Percentiles rank a stretch among this genome's conserved stretches.
phyloP scores from a whole-genome alignment of 1,284 basidiomycete species.

The Cryptococcus sp. region DNA sequence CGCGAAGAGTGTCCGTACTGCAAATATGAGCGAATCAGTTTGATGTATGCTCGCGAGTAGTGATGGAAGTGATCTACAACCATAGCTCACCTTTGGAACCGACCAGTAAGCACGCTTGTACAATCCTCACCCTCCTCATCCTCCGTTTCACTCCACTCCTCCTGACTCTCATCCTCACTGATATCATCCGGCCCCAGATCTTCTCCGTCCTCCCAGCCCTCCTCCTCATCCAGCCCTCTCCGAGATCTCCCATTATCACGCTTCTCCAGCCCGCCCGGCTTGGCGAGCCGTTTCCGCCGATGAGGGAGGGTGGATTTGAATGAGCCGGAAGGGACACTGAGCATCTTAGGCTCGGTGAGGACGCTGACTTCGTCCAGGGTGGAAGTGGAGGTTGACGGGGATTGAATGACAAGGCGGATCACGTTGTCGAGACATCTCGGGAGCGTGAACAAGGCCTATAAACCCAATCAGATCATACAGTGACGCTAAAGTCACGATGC shows the following conservation, averaged over 20 bases:
- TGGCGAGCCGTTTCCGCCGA: too few relatives aligned
- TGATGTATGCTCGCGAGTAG: background rate
- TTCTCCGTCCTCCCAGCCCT: slow-evolving; percentile 42
- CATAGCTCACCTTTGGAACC: slow-evolving; percentile 41
- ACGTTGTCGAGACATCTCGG: slow-evolving; percentile 44
- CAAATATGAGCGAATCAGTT: background rate
- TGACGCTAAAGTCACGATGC: too few relatives aligned
- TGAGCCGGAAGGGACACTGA: slow-evolving; percentile 23
- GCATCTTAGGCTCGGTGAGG: slow-evolving; percentile 36
- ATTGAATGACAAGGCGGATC: slow-evolving; percentile 33
- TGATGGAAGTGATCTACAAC: background rate
- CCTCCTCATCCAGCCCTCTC: slow-evolving; percentile 17
- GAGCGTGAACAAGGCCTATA: slow-evolving; percentile 23
- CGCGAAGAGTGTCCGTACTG: slow-evolving; percentile 33
- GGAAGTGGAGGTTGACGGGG: slow-evolving; percentile 12
- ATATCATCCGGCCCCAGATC: slow-evolving; percentile 21
- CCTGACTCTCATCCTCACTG: slow-evolving; percentile 7
- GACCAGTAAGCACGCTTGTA: slow-evolving; percentile 39
- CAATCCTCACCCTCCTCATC: slow-evolving; percentile 20
- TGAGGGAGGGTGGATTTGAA: slow-evolving; percentile 8
- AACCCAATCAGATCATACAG: background rate
- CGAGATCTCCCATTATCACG: background rate
- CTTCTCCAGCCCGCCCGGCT: too few relatives aligned
- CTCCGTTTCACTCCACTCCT: slow-evolving; percentile 17
- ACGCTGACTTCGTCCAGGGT: slow-evolving; percentile 29